Evolutionary conservation across 495 filamentous ascomycete genomes (phyloP).

Genomic region (Penicillium canescens): DNA sequence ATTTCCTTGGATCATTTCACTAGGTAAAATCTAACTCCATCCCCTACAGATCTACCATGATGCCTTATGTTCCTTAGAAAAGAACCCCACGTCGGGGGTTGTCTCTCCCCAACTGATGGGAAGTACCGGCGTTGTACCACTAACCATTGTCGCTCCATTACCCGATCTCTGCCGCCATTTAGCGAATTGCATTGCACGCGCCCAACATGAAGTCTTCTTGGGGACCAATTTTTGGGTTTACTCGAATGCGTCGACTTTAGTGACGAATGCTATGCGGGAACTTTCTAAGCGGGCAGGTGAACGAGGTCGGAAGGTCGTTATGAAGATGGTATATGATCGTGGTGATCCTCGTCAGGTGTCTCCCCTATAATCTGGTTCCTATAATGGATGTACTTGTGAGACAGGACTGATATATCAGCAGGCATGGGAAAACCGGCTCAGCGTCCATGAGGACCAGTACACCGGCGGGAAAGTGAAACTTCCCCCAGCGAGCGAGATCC

Average conservation of each 20-base stretch:
- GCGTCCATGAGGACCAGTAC: slow-evolving; percentile 58
- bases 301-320: slow-evolving; percentile 56
- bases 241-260: slow-evolving; percentile 62
- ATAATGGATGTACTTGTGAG: neutral
- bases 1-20: neutral
- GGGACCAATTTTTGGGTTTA: slow-evolving; percentile 76
- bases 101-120: slow-evolving; percentile 74
- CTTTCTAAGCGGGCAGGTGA: slow-evolving; percentile 64
- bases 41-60: slow-evolving; percentile 60
- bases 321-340: slow-evolving; percentile 77
- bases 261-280: slow-evolving; percentile 68
- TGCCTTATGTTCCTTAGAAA: slow-evolving; percentile 59
- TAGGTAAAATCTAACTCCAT: neutral
- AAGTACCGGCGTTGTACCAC: slow-evolving; percentile 61
- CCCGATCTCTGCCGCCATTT: slow-evolving; percentile 73
- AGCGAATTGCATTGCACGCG: slow-evolving; percentile 72
- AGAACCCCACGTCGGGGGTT: slow-evolving; percentile 54
- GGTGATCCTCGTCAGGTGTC: slow-evolving; percentile 60
- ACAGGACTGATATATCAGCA: slow-evolving; percentile 12
- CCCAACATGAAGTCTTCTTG: slow-evolving; percentile 69
- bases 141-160: slow-evolving; percentile 68
- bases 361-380: neutral
- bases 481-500: slow-evolving; percentile 62
- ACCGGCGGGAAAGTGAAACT: slow-evolving; percentile 56
- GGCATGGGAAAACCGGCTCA: slow-evolving; percentile 60